Evolutionary conservation across 805 yeast species (phyloP), one percentile per base, ranked within the genome.

Genomic region (Kazachstania psychrophila): DNA sequence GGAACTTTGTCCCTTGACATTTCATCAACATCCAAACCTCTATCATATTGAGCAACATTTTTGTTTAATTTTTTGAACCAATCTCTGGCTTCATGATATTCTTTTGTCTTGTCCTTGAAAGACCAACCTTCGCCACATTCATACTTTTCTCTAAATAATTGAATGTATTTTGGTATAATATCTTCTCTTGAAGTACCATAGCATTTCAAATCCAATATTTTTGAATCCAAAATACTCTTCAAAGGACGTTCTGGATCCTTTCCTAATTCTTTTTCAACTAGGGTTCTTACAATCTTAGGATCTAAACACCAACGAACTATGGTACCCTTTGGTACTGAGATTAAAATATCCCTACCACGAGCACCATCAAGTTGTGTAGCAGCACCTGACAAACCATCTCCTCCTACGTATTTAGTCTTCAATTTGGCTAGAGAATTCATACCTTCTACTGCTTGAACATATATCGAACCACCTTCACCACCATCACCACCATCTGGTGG

Each of bases 401-500:
- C 71, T 0, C 96, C 96, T 13, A 65, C 64, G 58, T 87, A 86
- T 12, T 70, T 70, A 25, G 79, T 71, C 42, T 72, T 72, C 20
- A 89, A 50, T 41, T 76, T 75, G 48, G 85, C 86, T 40, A 92
- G 59, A 4, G 92, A 79, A 25, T 77, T 72, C 29, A 83, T 49
- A 16, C 82, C 83, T 34, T 74, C 74, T 2, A 79, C 77, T 3
- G 94, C 95, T 53, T 79, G 84, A 2, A 92, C 74, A 54, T 80
- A 89, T 2, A 92, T 71, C 36, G 79, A 70, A 2, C 98, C 98
- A 16, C 98, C 98, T 42, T 69, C 64, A 4, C 97, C 98, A 22
- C 98, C 98, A 61, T 92, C 96, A 8, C 98, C 98, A n/a, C 98
- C 98, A 58, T 88, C 94, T 0, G 98, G 95, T 0, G 98, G 97